Evolutionary conservation across 768 basidiomycete genomes (phyloP).

Genomic region (Tylopilus subfusipes): DNA sequence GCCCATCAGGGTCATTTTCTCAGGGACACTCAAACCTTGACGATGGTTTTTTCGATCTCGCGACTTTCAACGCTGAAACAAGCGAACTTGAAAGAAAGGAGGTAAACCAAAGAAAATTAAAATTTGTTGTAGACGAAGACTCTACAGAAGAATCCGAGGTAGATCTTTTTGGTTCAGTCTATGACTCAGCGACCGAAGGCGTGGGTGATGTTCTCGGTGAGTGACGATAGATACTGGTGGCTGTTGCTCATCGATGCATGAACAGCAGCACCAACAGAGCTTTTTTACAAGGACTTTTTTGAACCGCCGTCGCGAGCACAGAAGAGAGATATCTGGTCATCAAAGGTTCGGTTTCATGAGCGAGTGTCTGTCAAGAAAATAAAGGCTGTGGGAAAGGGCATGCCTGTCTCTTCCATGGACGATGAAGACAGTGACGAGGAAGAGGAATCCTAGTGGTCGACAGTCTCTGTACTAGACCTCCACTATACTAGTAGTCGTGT

Average conservation of each 20-base stretch:
- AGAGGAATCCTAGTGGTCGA: slow-evolving; percentile 23
- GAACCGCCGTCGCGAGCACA: slow-evolving; percentile 46
- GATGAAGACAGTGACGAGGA: slow-evolving; percentile 36
- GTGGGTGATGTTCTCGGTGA: slow-evolving; percentile 41
- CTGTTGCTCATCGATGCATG: not conserved
- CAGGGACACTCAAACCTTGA: slow-evolving; percentile 55
- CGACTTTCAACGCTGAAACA: slow-evolving; percentile 82
- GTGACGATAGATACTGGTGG: slow-evolving; percentile 13
- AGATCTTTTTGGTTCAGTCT: slow-evolving; percentile 66
- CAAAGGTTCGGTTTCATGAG: slow-evolving; percentile 74
- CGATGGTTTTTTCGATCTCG: slow-evolving; percentile 88
- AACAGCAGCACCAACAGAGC: slow-evolving; percentile 39
- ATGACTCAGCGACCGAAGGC: slow-evolving; percentile 41
- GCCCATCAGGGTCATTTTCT: slow-evolving; percentile 16
- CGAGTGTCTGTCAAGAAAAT: slow-evolving; percentile 81
- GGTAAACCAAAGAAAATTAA: slow-evolving; percentile 58
- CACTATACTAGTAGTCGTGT: not conserved
- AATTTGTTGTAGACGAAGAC: slow-evolving; percentile 48
- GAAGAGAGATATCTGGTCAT: slow-evolving; percentile 19
- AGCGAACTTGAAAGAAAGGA: slow-evolving; percentile 69
- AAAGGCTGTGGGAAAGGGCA: slow-evolving; percentile 63
- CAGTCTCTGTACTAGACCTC: not conserved
- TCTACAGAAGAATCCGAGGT: slow-evolving; percentile 52
- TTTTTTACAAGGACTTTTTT: slow-evolving; percentile 79
- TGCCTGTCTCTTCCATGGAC: slow-evolving; percentile 45